Evolutionary conservation across 768 basidiomycete genomes (phyloP), one percentile per base, ranked within the genome.

Genomic region (Rhodotorula taiwanensis): DNA sequence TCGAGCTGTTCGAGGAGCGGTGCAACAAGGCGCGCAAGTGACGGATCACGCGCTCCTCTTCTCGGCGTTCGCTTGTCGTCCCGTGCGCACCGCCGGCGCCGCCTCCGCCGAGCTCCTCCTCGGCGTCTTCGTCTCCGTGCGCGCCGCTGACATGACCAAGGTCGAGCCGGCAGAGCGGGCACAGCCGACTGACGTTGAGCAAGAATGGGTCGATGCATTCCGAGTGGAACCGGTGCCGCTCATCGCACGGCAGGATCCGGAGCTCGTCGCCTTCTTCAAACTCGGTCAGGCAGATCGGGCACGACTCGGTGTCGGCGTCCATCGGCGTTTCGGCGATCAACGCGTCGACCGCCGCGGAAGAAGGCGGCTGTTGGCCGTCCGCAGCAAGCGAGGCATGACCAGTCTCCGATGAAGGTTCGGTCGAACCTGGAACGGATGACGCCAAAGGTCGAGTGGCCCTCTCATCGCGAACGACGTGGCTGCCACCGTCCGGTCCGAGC

Each of bases 241-340:
- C 87, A 73, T 92, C 88, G 76, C 93, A 97, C 2, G 92, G 93
- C 52, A 97, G 77, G 44, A 94, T 81, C 28, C 93, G 84, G 20
- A 95, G 76, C 74, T 94, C 89, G 71, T 97, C 93, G 2, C 91
- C 93, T 64, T 88, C 86, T 74, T 92, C 88, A 71, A 97, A 97
- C 70, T 94, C 91, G 49, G 89, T 80, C 62, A 97, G 86, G 75
- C 93, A 97, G 64, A 97, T 97, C 8, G 93, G 92, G 77, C 93
- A 97, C 18, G 86, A 55, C 1, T 53, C 54, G 6, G 51, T 23
- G 7, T 52, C 60, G 28, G 51, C 56, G 2, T 27, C 55, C 4
- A 9, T 52, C 6, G 23, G 18, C 4, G 27, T 45, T 0, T 1
- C 7, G 31, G 31, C 33, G 43, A 23, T 25, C 25, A 16, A 5